Evolutionary conservation across 768 basidiomycete species (phyloP), one percentile per base, ranked within the genome.

Genomic region (Russula griseocarnosa): DNA sequence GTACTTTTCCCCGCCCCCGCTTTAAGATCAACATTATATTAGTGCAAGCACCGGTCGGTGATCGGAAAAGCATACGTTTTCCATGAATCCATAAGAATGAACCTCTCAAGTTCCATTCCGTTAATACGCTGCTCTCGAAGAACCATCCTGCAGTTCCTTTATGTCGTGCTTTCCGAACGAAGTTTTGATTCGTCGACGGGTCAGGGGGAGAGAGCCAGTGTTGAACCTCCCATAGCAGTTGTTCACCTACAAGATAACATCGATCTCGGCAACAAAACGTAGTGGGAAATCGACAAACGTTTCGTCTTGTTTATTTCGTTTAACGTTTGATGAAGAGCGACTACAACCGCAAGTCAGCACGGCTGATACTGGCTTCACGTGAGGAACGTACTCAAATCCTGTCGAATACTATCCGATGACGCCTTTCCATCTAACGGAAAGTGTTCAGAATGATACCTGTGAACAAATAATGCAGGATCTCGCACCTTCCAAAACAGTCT

Each of bases 1-100:
- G 55, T 56, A 14, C 61, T 62, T 38, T 62, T 61, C 20, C 60
- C 60, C 4, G 51, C 54, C 1, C 60, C 60, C 9, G 61, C 61
- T 62, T 11, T 28, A 7, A n/a, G 34, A 56, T 22, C 3, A 52
- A 3, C 26, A 42, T 10, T 6, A 40, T 22, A 18, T 51, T 10
- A 55, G 8, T 9, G 3, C n/a, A 8, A 18, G 13, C n/a, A 3
- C 10, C 32, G 10, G 32, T 34, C 32, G 9, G 10, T 9, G 16
- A 5, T 18, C 7, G 10, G n/a, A 13, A 18, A 3, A 28, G 20
- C 34, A 13, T 50, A 62, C 61, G 61, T 42, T 62, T 62, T 1
- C 61, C 61, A 24, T 62, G 18, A 7, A 62, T 46, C 61, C 61
- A 62, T 8, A 62, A 18, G 13, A 62, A 34, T 1, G 61, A 56